phyloP scores from a whole-genome alignment of 1,139 yeast genomes.

The Taphrina flavorubra region DNA sequence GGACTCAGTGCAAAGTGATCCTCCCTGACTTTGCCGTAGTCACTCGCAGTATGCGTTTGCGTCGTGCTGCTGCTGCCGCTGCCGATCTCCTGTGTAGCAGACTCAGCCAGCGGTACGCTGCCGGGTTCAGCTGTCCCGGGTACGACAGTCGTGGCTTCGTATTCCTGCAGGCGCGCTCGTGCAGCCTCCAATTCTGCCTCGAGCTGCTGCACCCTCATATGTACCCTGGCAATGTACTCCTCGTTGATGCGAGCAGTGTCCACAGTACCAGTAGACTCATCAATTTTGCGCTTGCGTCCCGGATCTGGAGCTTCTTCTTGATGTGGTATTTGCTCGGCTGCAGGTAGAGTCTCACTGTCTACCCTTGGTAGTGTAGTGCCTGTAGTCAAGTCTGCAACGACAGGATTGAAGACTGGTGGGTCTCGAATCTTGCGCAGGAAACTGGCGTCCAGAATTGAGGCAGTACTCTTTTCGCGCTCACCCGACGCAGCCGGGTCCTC shows the following conservation, averaged over 20 bases:
- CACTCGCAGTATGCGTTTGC: too few species aligned
- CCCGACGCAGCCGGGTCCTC: not conserved
- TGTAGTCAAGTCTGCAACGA: not conserved
- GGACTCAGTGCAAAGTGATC: slow-evolving; percentile 17
- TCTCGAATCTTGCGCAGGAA: slow-evolving; percentile 3
- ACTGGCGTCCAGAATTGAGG: slow-evolving; percentile 10
- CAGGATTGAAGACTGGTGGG: slow-evolving; percentile 1
- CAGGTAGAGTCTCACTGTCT: not conserved
- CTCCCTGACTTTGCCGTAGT: not conserved
- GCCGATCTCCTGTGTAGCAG: not conserved
- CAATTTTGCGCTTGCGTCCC: not conserved
- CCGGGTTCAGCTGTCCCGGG: not conserved
- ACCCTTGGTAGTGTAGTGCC: not conserved
- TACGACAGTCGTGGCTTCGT: not conserved
- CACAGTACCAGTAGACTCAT: not conserved
- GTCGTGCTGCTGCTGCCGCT: too few species aligned
- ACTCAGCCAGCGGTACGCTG: not conserved
- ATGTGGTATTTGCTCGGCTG: not conserved
- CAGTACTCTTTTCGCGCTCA: not conserved
- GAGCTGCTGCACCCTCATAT: slow-evolving; percentile 5
- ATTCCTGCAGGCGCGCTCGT: slow-evolving; percentile 16
- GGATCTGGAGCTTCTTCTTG: not conserved
- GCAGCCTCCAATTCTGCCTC: slow-evolving; percentile 25
- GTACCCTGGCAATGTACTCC: slow-evolving; percentile 12
- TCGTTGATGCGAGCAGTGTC: slow-evolving; percentile 10